Base-by-base conservation (phyloP, 2,329 filamentous ascomycete species). In the Herpomyces periplanetae region DNA sequence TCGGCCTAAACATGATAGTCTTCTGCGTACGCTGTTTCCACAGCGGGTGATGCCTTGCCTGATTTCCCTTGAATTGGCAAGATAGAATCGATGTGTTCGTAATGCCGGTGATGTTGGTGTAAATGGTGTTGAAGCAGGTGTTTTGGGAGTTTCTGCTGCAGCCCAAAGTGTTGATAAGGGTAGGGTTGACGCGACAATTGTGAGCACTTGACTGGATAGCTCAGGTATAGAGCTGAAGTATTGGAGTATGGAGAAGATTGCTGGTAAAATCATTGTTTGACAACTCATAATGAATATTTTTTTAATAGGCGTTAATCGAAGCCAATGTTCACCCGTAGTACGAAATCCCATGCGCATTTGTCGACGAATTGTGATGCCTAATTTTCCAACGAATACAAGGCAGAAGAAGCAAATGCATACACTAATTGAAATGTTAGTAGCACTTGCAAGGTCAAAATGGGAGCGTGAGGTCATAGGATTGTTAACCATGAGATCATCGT, bases 141-240 rank as follows among this genome's bases (percentile, higher is more conserved):
- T n/a, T n/a, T n/a, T n/a, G n/a, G n/a, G n/a, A n/a, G n/a, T n/a
- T n/a, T n/a, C n/a, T n/a, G 10, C n/a, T 11, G 8, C 21, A 28
- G 58, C 58, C 59, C 59, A 64, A 26, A 64, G 45, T 8, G 54
- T 50, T 7, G 55, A 59, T 5, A 64, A 41, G 1, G 59, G 59
- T 8, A 64, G 45, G 25, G 53, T 54, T 23, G 62, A 44, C 22
- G 48, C 49, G 13, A 58, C 48, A 9, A 54, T 34, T 8, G 54
- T 55, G 5, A 55, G 35, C 20, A 51, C 41, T 23, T 51, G 39
- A 18, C 45, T 44, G 21, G 43, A 41, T 13, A 61, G 37, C 26
- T 56, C 47, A 3, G 47, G 44, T 19, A 50, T 40, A 3, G 30
- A 23, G 10, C 42, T 27, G 22, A 39, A 36, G 33, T 51, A 58